Evolutionary conservation across 1,284 basidiomycete genomes (phyloP).

Genomic region (Puccinia polysora): DNA sequence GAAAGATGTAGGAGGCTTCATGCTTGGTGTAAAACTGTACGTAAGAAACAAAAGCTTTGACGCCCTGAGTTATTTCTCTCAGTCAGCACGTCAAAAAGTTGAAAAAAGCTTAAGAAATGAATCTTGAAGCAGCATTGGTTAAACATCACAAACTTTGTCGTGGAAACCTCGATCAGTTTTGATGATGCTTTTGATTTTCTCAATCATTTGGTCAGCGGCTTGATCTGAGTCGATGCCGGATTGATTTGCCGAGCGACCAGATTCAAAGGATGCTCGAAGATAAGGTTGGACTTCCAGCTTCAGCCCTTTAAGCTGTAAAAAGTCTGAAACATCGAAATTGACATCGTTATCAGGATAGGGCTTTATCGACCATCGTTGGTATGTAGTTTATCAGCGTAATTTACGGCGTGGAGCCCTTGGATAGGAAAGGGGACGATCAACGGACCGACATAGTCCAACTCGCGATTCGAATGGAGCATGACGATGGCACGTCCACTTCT

Average conservation of each 20-base stretch:
- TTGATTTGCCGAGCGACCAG: background rate
- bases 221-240: conserved; percentile 1
- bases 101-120: conserved; percentile 66
- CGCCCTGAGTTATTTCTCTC: conserved; percentile 59
- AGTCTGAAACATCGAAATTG: conserved; percentile 61
- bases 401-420: no score
- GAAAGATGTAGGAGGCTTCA: conserved; percentile 93
- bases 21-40: conserved; percentile 92
- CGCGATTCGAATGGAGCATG: conserved; percentile 68
- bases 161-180: conserved; percentile 44
- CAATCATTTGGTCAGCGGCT: conserved; percentile 16
- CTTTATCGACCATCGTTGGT: background rate
- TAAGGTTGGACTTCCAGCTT: conserved; percentile 64
- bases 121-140: conserved; percentile 52
- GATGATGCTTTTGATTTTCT: conserved; percentile 27
- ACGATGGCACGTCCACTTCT: conserved; percentile 77
- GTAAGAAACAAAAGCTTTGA: conserved; percentile 88
- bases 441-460: conserved; percentile 80
- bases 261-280: conserved; percentile 45
- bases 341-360: background rate
- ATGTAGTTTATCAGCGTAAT: no score
- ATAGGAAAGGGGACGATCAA: conserved; percentile 39
- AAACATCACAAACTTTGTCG: conserved; percentile 13
- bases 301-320: conserved; percentile 81
- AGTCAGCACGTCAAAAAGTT: conserved; percentile 46